phyloP scores from a whole-genome alignment of 1,284 basidiomycete genomes.

The Trametes hirsuta region DNA sequence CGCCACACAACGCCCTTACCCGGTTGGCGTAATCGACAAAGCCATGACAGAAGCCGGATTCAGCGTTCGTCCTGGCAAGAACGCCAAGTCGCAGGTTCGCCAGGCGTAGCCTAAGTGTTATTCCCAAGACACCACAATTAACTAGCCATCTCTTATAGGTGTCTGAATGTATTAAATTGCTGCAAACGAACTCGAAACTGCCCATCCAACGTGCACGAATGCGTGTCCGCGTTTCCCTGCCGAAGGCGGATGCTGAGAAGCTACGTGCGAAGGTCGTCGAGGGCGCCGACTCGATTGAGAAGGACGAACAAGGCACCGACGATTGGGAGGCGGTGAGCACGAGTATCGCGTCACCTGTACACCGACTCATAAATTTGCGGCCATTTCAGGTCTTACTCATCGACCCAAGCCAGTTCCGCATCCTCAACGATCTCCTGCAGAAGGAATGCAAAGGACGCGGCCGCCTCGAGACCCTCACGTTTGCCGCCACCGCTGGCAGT shows the following conservation, averaged over 20 bases:
- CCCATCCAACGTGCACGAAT: constrained; percentile 93
- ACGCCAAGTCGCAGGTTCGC: constrained; percentile 86
- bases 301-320: constrained; percentile 73
- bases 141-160: constrained; percentile 55
- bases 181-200: constrained; percentile 82
- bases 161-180: constrained; percentile 86
- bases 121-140: background rate
- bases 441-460: constrained; percentile 88
- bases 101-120: background rate
- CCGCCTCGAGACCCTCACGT: constrained; percentile 81
- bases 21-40: constrained; percentile 97
- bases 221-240: constrained; percentile 86
- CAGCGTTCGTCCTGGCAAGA: constrained; percentile 87
- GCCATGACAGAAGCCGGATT: constrained; percentile 96
- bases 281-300: constrained; percentile 83
- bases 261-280: constrained; percentile 77
- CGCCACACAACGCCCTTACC: constrained; percentile 85
- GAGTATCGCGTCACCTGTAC: background rate
- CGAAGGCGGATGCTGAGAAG: constrained; percentile 71
- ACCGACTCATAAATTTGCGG: background rate
- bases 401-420: constrained; percentile 89
- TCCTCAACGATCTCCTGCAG: constrained; percentile 89
- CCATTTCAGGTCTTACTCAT: constrained; percentile 83
- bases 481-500: constrained; percentile 59
- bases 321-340: constrained; percentile 87